Percentiles rank a stretch among this genome's conserved stretches.
Evolutionary conservation across 2,329 filamentous ascomycete genomes (phyloP).

Genomic region (Nectriaceae sp.): DNA sequence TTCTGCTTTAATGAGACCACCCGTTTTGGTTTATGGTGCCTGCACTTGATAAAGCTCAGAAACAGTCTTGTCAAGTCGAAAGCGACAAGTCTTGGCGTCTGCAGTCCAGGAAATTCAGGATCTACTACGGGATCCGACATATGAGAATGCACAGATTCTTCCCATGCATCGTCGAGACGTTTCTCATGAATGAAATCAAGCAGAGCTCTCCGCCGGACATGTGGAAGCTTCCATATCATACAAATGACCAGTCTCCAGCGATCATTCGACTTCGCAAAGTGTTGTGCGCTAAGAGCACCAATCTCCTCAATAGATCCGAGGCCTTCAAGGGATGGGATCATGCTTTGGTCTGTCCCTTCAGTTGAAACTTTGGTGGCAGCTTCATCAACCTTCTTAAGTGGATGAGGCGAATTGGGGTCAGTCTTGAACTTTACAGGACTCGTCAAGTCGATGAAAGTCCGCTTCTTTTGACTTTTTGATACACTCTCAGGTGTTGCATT

Average conservation of each 20-base stretch:
- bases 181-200: slow-evolving; percentile 23
- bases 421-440: slow-evolving; percentile 17
- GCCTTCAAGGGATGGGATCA: slow-evolving; percentile 20
- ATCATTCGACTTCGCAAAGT: slow-evolving; percentile 31
- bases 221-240: slow-evolving; percentile 32
- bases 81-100: slow-evolving; percentile 15
- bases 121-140: slow-evolving; percentile 17
- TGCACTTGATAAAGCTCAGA: slow-evolving; percentile 31
- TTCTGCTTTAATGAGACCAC: slow-evolving; percentile 19
- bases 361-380: neutral
- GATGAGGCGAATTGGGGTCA: neutral
- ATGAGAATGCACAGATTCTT: slow-evolving; percentile 15
- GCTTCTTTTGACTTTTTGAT: neutral
- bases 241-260: slow-evolving; percentile 32
- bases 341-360: neutral
- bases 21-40: slow-evolving; percentile 20
- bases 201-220: slow-evolving; percentile 29
- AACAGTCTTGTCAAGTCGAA: slow-evolving; percentile 36
- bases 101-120: slow-evolving; percentile 8
- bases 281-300: slow-evolving; percentile 11
- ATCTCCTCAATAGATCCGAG: slow-evolving; percentile 28
- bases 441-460: slow-evolving; percentile 28
- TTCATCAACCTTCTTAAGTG: neutral
- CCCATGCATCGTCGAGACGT: slow-evolving; percentile 20
- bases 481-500: slow-evolving; percentile 17